Conservation (phyloP, 495 filamentous ascomycete species). For the Chlorociboria aeruginascens region DNA sequence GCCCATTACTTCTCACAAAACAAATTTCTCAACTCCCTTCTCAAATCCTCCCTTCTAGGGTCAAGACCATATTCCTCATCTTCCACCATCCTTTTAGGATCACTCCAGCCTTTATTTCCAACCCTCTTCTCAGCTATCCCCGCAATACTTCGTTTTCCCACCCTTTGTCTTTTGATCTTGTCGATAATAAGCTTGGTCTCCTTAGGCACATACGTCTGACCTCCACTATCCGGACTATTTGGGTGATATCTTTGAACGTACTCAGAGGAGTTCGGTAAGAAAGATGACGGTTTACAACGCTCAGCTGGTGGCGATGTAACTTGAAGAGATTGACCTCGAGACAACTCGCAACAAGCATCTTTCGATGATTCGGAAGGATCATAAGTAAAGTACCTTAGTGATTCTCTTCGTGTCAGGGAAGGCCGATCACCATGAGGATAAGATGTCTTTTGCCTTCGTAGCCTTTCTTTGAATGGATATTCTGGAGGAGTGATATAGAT, state of each 20-base stretch:
- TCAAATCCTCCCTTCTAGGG: conserved; percentile 3
- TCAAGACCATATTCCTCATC: background rate
- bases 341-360: background rate
- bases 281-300: background rate
- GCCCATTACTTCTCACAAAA: conserved; percentile 5
- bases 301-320: background rate
- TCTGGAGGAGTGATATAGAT: conserved; percentile 8
- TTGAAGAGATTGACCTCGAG: background rate
- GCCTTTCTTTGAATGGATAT: background rate
- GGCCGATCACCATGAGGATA: background rate
- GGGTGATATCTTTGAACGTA: conserved; percentile 10
- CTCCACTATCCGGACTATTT: background rate
- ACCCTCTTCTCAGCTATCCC: background rate
- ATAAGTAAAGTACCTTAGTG: background rate
- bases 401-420: background rate
- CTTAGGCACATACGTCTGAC: conserved; percentile 7
- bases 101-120: background rate
- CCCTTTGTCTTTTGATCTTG: conserved; percentile 9
- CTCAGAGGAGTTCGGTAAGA: background rate
- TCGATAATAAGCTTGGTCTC: conserved; percentile 6
- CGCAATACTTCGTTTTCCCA: background rate
- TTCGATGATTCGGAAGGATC: background rate
- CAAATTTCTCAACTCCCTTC: conserved; percentile 10
- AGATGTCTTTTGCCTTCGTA: background rate
- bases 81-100: background rate